A percentile compares a stretch with the other conserved stretches of the same genome.
Conservation (phyloP, 805 yeast species). For the Yamadazyma tumulicola region DNA sequence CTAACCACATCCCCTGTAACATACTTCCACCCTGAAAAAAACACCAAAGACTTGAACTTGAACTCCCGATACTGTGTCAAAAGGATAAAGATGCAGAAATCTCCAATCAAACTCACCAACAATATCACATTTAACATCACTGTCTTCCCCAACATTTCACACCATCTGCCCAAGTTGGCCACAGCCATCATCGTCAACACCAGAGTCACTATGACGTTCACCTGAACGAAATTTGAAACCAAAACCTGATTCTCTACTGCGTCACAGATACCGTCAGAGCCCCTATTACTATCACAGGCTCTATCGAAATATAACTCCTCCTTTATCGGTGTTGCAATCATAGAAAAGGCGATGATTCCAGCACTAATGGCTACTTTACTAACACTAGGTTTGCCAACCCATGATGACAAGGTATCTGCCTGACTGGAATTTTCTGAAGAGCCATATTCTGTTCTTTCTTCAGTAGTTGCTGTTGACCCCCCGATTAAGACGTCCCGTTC, state of each 20-base stretch:
- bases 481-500: too few relatives aligned
- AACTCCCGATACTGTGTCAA: conserved; percentile 1
- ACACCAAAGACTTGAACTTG: neutral
- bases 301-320: conserved; percentile 4
- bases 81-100: neutral
- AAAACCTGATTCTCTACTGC: conserved; percentile 4
- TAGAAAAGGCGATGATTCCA: neutral
- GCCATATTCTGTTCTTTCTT: neutral
- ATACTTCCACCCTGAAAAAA: neutral
- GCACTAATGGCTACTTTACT: neutral
- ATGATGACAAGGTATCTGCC: neutral
- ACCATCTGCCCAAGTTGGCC: conserved; percentile 1
- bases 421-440: neutral
- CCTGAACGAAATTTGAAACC: conserved; percentile 4
- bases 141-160: conserved; percentile 5
- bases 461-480: too few relatives aligned
- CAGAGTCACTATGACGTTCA: neutral
- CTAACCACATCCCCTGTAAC: neutral
- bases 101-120: neutral
- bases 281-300: conserved; percentile 7
- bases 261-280: conserved; percentile 4
- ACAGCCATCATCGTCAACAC: conserved; percentile 1
- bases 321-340: conserved; percentile 1
- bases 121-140: neutral
- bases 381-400: conserved; percentile 3